phyloP scores from a whole-genome alignment of 306 rosid genomes.

The Rosa multiflora region DNA sequence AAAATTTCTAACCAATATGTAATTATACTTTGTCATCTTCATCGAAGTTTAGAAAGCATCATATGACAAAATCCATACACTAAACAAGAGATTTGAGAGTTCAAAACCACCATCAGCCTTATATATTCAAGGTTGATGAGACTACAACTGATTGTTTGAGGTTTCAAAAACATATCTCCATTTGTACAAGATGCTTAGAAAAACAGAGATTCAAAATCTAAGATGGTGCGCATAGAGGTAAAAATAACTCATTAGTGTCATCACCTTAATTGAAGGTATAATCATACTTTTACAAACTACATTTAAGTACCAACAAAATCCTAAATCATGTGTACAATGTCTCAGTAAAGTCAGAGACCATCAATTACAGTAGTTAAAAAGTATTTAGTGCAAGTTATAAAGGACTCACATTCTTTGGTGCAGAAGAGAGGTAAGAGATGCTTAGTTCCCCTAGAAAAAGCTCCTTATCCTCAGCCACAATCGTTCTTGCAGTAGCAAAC shows the following conservation, averaged over 20 bases:
- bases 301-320: neutral
- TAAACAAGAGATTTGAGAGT: neutral
- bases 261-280: neutral
- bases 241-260: neutral
- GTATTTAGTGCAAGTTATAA: neutral
- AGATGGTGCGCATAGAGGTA: neutral
- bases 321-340: neutral
- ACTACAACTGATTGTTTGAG: neutral
- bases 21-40: too few species aligned
- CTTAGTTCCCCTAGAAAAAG: too few species aligned
- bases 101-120: slow-evolving; percentile 1
- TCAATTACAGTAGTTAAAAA: neutral
- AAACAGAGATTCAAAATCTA: neutral
- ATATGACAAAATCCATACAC: too few species aligned
- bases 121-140: neutral
- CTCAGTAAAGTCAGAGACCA: neutral
- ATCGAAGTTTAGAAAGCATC: too few species aligned
- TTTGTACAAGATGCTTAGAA: too few species aligned
- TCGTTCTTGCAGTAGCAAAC: too few species aligned
- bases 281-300: neutral
- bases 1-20: neutral
- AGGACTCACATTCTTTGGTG: slow-evolving; percentile 37
- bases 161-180: neutral
- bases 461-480: too few species aligned
- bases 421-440: slow-evolving; percentile 52